These are phyloP conservation scores for Phaffomyces antillensis DNA, from an alignment of 805 yeast species.

Conservation along the genomic window DNA sequence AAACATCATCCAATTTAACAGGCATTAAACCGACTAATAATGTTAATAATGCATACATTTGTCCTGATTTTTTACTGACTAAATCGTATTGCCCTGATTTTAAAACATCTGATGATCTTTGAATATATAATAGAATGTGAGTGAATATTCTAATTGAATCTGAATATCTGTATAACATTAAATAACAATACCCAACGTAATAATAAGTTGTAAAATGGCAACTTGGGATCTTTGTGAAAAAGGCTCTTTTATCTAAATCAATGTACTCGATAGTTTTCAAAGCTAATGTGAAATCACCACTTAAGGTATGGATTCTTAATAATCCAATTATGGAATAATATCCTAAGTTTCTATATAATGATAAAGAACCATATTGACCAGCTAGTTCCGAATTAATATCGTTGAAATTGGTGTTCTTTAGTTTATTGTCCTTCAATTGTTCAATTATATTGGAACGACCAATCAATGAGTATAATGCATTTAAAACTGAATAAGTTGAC, in stretches of 20 bases:
- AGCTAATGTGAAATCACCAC: slow-evolving; percentile 44
- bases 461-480: slow-evolving; percentile 40
- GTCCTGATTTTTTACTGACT: slow-evolving; percentile 41
- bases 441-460: slow-evolving; percentile 34
- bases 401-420: slow-evolving; percentile 5
- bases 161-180: slow-evolving; percentile 43
- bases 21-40: slow-evolving; percentile 40
- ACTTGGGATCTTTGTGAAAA: slow-evolving; percentile 39
- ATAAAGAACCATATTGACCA: slow-evolving; percentile 36
- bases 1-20: slow-evolving; percentile 38
- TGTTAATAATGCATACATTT: slow-evolving; percentile 43
- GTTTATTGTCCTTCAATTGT: slow-evolving; percentile 29
- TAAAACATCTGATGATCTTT: slow-evolving; percentile 37
- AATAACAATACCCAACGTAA: slow-evolving; percentile 43
- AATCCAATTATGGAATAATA: slow-evolving; percentile 43
- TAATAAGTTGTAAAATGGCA: slow-evolving; percentile 45
- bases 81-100: slow-evolving; percentile 38
- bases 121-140: slow-evolving; percentile 38
- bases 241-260: slow-evolving; percentile 40
- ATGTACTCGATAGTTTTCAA: slow-evolving; percentile 41
- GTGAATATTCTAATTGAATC: slow-evolving; percentile 44
- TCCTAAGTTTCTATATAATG: slow-evolving; percentile 39
- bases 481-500: slow-evolving; percentile 40
- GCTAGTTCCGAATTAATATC: slow-evolving; percentile 25
- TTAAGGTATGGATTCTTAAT: slow-evolving; percentile 40